Percentiles rank a stretch among this genome's conserved stretches.
These are phyloP conservation scores for Smittium culicis DNA, from an alignment of 371 early-diverging fungal species.

Conservation along the genomic window DNA sequence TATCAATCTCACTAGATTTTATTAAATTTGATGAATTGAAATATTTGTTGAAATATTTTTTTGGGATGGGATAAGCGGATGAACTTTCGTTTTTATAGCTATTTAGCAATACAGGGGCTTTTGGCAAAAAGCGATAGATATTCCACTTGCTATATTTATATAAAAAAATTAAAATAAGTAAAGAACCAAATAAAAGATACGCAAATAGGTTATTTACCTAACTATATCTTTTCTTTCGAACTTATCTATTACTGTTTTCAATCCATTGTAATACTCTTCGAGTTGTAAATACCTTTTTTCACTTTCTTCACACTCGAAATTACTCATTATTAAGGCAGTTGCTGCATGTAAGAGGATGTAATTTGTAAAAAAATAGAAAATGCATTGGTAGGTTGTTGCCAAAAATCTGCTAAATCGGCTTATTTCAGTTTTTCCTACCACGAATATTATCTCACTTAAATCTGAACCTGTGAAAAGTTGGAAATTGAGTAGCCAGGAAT, in stretches of 20 bases:
- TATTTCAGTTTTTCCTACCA: background rate
- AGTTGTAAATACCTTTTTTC: constrained; percentile 43
- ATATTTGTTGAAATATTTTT: background rate
- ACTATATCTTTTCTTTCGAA: constrained; percentile 20
- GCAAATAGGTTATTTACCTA: too few relatives aligned
- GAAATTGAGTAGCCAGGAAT: background rate
- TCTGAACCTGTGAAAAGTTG: constrained; percentile 8
- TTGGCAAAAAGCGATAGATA: background rate
- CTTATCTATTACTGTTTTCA: constrained; percentile 19
- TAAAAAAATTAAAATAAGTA: too few relatives aligned
- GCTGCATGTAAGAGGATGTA: constrained; percentile 44
- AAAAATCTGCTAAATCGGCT: background rate
- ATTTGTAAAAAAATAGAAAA: constrained; percentile 12
- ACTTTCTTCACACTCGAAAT: constrained; percentile 46
- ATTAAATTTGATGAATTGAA: too few relatives aligned
- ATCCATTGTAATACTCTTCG: constrained; percentile 31
- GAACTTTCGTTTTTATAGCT: background rate
- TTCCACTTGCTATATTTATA: background rate
- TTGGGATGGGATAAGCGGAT: background rate
- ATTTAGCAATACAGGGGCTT: background rate
- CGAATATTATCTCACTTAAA: background rate
- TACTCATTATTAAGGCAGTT: constrained; percentile 51
- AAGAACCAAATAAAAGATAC: too few relatives aligned
- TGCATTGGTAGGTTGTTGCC: constrained; percentile 3
- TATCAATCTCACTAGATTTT: too few relatives aligned